Evolutionary conservation across 2,329 filamentous ascomycete species (phyloP).

Genomic region (Magnaporthiopsis rhizophila): DNA sequence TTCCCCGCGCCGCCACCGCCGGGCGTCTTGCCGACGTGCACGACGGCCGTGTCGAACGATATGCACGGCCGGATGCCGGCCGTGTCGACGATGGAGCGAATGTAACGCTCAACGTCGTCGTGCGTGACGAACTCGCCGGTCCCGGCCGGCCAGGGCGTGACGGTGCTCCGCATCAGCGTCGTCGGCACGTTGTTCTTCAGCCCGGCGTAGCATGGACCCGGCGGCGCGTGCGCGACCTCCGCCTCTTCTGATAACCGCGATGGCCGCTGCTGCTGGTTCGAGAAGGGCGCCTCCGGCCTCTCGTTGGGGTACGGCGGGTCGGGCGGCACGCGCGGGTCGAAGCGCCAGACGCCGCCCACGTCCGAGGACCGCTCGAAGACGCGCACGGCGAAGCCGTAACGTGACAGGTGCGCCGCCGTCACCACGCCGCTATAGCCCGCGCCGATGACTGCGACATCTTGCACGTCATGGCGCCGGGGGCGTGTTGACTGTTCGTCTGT

Average conservation of each 20-base stretch:
- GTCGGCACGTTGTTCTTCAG: slow-evolving; percentile 71
- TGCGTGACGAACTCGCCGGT: slow-evolving; percentile 54
- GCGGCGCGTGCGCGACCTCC: slow-evolving; percentile 3
- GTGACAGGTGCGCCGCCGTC: slow-evolving; percentile 28
- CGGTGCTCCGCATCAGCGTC: slow-evolving; percentile 33
- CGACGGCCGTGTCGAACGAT: slow-evolving; percentile 52
- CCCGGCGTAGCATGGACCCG: slow-evolving; percentile 42
- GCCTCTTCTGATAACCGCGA: slow-evolving; percentile 15
- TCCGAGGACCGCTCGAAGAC: slow-evolving; percentile 28
- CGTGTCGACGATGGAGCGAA: slow-evolving; percentile 46
- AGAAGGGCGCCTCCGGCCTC: slow-evolving; percentile 10
- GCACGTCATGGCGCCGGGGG: background rate
- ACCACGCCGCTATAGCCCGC: slow-evolving; percentile 32
- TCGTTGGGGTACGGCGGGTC: slow-evolving; percentile 26
- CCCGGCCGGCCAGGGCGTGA: slow-evolving; percentile 46
- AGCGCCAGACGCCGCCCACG: slow-evolving; percentile 31
- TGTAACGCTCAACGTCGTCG: slow-evolving; percentile 47
- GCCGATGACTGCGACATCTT: slow-evolving; percentile 28
- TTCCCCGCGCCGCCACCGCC: slow-evolving; percentile 16
- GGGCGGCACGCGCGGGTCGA: slow-evolving; percentile 21
- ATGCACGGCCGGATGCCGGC: slow-evolving; percentile 43
- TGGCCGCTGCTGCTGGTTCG: slow-evolving; percentile 19
- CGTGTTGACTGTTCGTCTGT: background rate
- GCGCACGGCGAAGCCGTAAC: slow-evolving; percentile 25
- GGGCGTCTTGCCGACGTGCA: slow-evolving; percentile 35